Evolutionary conservation across 73 alveolate genomes (phyloP).

Genomic region (Paraurostyla sp.): DNA sequence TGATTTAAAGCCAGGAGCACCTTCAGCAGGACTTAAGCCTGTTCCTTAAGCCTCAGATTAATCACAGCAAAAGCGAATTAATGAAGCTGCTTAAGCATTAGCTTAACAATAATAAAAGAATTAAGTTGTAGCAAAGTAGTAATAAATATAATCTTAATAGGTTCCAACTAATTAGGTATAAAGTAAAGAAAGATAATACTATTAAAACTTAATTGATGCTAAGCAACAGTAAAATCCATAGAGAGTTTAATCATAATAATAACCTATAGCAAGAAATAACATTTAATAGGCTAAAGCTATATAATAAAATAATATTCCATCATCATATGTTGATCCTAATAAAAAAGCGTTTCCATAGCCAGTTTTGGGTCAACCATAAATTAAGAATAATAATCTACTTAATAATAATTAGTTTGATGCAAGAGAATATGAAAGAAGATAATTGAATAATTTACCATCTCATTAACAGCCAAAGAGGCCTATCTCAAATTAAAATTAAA

Average conservation of each 20-base stretch:
- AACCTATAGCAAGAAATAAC: background rate
- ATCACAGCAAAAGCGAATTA: background rate
- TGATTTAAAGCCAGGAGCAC: background rate
- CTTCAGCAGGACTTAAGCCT: background rate
- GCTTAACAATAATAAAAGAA: background rate
- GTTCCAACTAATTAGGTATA: background rate
- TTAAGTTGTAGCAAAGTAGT: background rate
- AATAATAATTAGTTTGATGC: conserved; percentile 19
- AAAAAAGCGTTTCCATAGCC: too few species aligned
- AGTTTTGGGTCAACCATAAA: too few species aligned
- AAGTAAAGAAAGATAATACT: conserved; percentile 6
- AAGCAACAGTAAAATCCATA: background rate
- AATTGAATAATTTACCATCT: background rate
- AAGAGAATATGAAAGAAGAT: background rate
- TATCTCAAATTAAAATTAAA: background rate
- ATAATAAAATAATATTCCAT: background rate
- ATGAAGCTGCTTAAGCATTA: conserved; percentile 2
- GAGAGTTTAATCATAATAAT: too few species aligned
- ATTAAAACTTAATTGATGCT: conserved; percentile 13
- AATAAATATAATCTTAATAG: background rate
- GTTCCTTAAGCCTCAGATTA: background rate
- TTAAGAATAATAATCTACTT: background rate
- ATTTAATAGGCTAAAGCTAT: background rate
- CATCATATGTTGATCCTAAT: background rate
- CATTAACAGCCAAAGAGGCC: background rate